Conservation (phyloP, 441 rosid genomes). For the Aleurites moluccanus region DNA sequence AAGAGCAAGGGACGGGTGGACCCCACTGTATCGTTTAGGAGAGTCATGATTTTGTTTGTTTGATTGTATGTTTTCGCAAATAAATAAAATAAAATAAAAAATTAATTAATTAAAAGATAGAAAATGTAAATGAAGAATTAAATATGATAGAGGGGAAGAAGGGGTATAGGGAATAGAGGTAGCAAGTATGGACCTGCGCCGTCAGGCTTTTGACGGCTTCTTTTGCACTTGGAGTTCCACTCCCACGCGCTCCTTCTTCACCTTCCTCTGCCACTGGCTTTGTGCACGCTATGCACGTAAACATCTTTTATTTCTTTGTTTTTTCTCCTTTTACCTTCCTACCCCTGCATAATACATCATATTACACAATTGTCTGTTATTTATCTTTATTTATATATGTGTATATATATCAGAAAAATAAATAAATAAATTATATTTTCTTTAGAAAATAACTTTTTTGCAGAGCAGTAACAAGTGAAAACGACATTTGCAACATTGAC, state of each 20-base stretch:
- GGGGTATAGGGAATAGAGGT: neutral
- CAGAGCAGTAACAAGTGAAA: neutral
- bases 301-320: slow-evolving; percentile 52
- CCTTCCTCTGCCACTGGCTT: slow-evolving; percentile 75
- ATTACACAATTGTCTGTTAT: neutral
- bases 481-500: slow-evolving; percentile 7
- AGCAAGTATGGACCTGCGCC: slow-evolving; percentile 60
- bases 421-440: too few relatives aligned
- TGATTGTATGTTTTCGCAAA: too few relatives aligned
- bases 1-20: neutral
- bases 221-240: slow-evolving; percentile 72
- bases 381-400: too few relatives aligned
- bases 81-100: too few relatives aligned
- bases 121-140: too few relatives aligned
- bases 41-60: neutral
- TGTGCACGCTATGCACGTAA: slow-evolving; percentile 96
- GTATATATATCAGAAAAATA: too few relatives aligned
- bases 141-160: too few relatives aligned
- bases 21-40: slow-evolving; percentile 6
- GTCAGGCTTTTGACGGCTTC: slow-evolving; percentile 99
- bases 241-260: slow-evolving; percentile 76
- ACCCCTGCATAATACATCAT: slow-evolving; percentile 15
- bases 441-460: neutral
- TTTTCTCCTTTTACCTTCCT: neutral
- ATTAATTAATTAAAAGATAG: too few relatives aligned